Base-by-base conservation (phyloP, 257 asterid genomes). In the Solanum medicagineum region DNA sequence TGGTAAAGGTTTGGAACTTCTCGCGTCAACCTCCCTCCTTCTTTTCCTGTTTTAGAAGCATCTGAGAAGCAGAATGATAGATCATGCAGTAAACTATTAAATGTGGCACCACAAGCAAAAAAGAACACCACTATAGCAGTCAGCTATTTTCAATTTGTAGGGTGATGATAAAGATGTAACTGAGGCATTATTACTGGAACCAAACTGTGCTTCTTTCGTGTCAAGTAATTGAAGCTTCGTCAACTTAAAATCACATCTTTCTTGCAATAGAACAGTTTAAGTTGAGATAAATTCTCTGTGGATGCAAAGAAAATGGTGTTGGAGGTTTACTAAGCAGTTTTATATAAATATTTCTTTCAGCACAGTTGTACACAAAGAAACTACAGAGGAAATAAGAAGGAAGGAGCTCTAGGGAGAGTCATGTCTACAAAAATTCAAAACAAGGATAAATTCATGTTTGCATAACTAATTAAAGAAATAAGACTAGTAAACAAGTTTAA, bases 1-100 rank as follows among this genome's bases (percentile, higher is more conserved):
- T 19, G 80, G 83, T 63, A 94, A 93, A 92, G 98, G 99, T 94
- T 69, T 44, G 92, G 54, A 59, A 45, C 60, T 87, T 36, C 77
- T 44, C 84, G 16, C 22, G 47, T 11, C 17, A 82, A 60, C 60
- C 63, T 2, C 54, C 63, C 17, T 32, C 45, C 59, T 60, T 13
- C n/a, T 29, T 12, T 29, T 59, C 26, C 24, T 55, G 83, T 10
- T 79, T 51, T 51, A 26, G 63, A 47, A 22, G 47, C 22, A 74
- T 77, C 26, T 24, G 63, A 77, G 62, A 49, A 75, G 82, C 10
- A 75, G 62, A 49, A 75, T 8, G 20, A 14, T 22, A 15, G 81
- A 75, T 49, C 82, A 75, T 5, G 60, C 60, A 49, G 15, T 75
- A 75, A 45, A 14, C 15, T 24, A 75, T 49, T 7, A 49, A 24